A percentile compares a stretch with the other conserved stretches of the same genome.
Conservation (phyloP, 2,329 filamentous ascomycete genomes). For the Monosporascus ibericus region DNA sequence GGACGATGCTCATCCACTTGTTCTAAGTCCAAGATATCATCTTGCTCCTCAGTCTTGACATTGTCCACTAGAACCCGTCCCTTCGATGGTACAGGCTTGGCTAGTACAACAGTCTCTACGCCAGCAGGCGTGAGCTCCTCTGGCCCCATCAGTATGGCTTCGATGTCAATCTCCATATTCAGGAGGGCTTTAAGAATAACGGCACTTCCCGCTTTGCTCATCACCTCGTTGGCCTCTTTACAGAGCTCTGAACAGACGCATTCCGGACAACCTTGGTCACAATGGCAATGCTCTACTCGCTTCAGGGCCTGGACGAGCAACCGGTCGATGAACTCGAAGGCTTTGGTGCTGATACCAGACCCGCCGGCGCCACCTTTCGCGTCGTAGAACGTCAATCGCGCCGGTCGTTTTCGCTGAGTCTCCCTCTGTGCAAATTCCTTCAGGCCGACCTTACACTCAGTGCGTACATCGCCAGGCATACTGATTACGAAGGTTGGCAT, state of each 20-base stretch:
- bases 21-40: constrained; percentile 5
- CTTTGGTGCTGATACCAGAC: constrained; percentile 82
- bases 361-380: constrained; percentile 82
- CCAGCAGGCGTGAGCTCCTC: constrained; percentile 64
- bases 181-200: constrained; percentile 76
- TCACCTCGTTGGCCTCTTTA: constrained; percentile 81
- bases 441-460: constrained; percentile 82
- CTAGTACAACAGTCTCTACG: constrained; percentile 75
- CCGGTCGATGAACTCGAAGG: constrained; percentile 84
- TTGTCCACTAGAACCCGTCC: constrained; percentile 17
- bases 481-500: constrained; percentile 88
- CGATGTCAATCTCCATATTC: constrained; percentile 72
- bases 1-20: not conserved
- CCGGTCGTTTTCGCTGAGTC: constrained; percentile 72
- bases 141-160: constrained; percentile 78
- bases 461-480: constrained; percentile 85
- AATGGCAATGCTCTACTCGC: constrained; percentile 70
- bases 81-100: constrained; percentile 54
- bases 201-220: constrained; percentile 83
- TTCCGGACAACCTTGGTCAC: constrained; percentile 76
- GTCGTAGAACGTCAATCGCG: constrained; percentile 89
- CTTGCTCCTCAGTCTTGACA: constrained; percentile 16
- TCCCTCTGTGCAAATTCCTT: constrained; percentile 78
- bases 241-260: constrained; percentile 84
- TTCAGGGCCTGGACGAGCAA: constrained; percentile 70